Evolutionary conservation across 192 early-diverging fungal genomes (phyloP), one percentile per base, ranked within the genome.

Genomic region (Diversispora epigaea): DNA sequence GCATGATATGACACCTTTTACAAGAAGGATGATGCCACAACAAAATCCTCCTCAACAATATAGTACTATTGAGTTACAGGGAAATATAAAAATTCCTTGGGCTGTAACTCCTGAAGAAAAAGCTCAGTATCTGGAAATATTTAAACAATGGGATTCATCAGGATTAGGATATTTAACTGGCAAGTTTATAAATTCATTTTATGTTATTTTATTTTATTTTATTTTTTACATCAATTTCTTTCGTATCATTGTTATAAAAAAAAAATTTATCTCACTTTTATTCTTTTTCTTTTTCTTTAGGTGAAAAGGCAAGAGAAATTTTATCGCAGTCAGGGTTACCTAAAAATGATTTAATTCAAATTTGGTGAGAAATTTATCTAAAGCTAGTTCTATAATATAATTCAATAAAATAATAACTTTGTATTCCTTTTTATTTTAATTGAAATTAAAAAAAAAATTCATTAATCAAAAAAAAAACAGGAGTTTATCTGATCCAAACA

Each of bases 401-500:
- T 54, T 54, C 14, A 14, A 17, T 50, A 12, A 12, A 4, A 12
- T 50, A 12, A 12, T 50, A 2, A 12, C 14, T 50, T 50, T 50
- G 8, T 50, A 2, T 50, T 50, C 6, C 14, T 62, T 50, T 68
- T 56, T 73, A 32, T 76, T 21, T n/a, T n/a, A n/a, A 25, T 62
- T 71, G 12, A 7, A n/a, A 19, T 40, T 41, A 55, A 55, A 68
- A 15, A 14, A 25, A 25, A 63, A 46, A 73, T 25, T 10, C 52
- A 41, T 56, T 76, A 12, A 22, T 41, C 14, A 21, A 5, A 11
- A 14, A 44, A 15, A 10, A 22, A 43, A 52, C 74, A 93, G 92
- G 92, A 84, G 75, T 63, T 83, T 95, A 6, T 85, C 92, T 39
- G 94, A 94, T 83, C 89, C 88, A 4, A 88, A 93, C 76, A 89